phyloP scores from a whole-genome alignment of 2,329 filamentous ascomycete species.

The Diaporthe destruens region DNA sequence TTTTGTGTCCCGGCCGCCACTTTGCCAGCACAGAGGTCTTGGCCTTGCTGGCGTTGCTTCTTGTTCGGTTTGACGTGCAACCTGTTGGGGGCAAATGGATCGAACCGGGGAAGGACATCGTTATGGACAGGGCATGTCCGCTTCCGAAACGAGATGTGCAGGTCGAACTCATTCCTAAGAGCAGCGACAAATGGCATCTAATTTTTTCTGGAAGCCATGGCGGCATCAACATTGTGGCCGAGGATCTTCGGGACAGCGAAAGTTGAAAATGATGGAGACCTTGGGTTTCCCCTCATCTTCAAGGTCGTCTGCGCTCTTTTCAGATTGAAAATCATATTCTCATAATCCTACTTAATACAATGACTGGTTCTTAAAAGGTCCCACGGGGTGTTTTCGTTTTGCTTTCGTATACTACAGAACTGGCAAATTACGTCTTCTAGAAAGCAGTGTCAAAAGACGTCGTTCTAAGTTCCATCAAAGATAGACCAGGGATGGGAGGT shows the following conservation, averaged over 20 bases:
- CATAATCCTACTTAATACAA: too few relatives aligned
- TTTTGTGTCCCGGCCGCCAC: constrained; percentile 42
- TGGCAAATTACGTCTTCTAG: too few relatives aligned
- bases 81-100: constrained; percentile 37
- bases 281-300: too few relatives aligned
- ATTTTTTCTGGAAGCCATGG: constrained; percentile 8
- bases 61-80: constrained; percentile 41
- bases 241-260: background rate
- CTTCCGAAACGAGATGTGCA: constrained; percentile 18
- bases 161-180: constrained; percentile 9
- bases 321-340: too few relatives aligned
- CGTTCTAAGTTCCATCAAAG: too few relatives aligned
- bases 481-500: too few relatives aligned
- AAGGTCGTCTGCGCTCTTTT: too few relatives aligned
- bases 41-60: constrained; percentile 40
- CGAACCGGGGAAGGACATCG: constrained; percentile 37
- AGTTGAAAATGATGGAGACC: too few relatives aligned
- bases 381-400: too few relatives aligned
- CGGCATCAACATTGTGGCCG: constrained; percentile 23
- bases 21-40: constrained; percentile 43
- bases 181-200: constrained; percentile 4
- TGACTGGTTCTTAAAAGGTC: too few relatives aligned
- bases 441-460: too few relatives aligned
- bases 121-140: constrained; percentile 37
- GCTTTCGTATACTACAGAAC: too few relatives aligned